Conservation (phyloP, 2,329 filamentous ascomycete species). For the Seiridium cupressi region DNA sequence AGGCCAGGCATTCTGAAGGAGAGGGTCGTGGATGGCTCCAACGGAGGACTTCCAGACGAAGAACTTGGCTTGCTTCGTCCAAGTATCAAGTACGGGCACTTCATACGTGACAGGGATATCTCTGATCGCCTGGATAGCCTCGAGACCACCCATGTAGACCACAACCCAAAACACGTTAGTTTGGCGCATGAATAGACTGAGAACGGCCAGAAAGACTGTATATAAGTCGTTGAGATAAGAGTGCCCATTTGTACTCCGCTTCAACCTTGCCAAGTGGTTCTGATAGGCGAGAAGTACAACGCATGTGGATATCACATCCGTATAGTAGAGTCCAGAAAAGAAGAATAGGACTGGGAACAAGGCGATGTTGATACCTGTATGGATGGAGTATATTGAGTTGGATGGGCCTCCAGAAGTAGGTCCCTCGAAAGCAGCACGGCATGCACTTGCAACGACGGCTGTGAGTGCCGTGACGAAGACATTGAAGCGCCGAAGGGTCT, state of each 20-base stretch:
- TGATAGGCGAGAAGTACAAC: constrained; percentile 71
- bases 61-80: constrained; percentile 33
- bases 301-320: constrained; percentile 80
- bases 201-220: constrained; percentile 56
- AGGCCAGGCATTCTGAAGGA: constrained; percentile 43
- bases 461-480: constrained; percentile 40
- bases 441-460: constrained; percentile 44
- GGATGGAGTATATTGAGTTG: constrained; percentile 43
- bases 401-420: constrained; percentile 16
- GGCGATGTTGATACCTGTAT: constrained; percentile 74
- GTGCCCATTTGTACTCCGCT: constrained; percentile 18
- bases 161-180: constrained; percentile 98
- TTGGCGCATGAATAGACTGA: constrained; percentile 77
- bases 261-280: constrained; percentile 47
- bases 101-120: constrained; percentile 32
- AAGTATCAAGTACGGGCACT: constrained; percentile 28
- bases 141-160: constrained; percentile 67
- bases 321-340: constrained; percentile 94
- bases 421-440: constrained; percentile 44
- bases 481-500: constrained; percentile 49
- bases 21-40: constrained; percentile 56
- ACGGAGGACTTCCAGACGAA: constrained; percentile 42
- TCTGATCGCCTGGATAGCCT: constrained; percentile 52
- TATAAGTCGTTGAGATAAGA: constrained; percentile 38
- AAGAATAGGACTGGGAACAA: constrained; percentile 93